A percentile compares a stretch with the other conserved stretches of the same genome.
Conservation (phyloP, 139 green algal genomes). For the Volvox reticuliferus region DNA sequence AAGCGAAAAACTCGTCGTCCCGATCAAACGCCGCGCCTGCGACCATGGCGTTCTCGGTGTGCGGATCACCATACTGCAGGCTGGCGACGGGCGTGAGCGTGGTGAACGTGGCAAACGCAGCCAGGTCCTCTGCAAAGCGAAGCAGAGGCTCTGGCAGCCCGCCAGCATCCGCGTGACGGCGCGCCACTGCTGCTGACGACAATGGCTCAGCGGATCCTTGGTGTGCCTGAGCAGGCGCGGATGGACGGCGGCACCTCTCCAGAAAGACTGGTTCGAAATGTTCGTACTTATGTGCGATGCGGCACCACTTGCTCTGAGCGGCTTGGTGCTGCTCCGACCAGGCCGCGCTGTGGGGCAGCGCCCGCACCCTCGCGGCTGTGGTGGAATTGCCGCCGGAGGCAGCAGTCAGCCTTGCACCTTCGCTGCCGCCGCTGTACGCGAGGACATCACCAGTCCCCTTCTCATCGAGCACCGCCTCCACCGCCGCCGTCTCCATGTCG, state of each 20-base stretch:
- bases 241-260: neutral
- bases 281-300: constrained; percentile 15
- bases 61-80: constrained; percentile 31
- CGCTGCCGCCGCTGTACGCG: neutral
- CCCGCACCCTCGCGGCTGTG: neutral
- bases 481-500: neutral
- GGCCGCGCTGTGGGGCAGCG: neutral
- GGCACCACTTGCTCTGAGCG: constrained; percentile 35
- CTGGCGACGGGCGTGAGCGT: constrained; percentile 12
- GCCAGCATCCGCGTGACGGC: constrained; percentile 34
- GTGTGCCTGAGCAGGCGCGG: neutral
- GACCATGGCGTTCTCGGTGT: constrained; percentile 73
- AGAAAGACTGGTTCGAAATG: constrained; percentile 18
- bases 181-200: neutral
- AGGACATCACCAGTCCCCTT: neutral
- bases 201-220: neutral
- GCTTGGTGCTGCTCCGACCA: constrained; percentile 39
- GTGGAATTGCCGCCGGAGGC: neutral
- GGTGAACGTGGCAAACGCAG: constrained; percentile 33
- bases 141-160: constrained; percentile 37
- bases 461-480: neutral
- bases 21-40: constrained; percentile 88
- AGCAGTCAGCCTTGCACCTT: neutral
- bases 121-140: constrained; percentile 42
- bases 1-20: constrained; percentile 94